Evolutionary conservation across 257 asterid species (phyloP), one percentile per base, ranked within the genome.

Genomic region (Solanum chaucha): DNA sequence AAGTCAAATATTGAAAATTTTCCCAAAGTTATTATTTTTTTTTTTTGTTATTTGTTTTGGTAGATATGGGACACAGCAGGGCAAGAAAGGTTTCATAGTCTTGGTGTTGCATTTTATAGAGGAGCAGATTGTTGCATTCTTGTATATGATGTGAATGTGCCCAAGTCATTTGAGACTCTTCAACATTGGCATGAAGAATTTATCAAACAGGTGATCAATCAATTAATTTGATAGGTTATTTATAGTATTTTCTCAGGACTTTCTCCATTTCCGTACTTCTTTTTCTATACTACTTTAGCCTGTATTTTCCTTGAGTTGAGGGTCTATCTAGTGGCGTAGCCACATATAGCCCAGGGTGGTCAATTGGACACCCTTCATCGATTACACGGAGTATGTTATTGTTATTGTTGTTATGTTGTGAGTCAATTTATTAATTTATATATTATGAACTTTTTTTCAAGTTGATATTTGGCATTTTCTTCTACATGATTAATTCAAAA

Each of bases 11-110:
- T 36, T 30, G 14, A 10, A 30, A 17, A 15, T 67, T 67, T 67
- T 67, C 17, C 34, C 74, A 3, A 68, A 68, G 38, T 28, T 68
- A 3, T 30, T 30, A 28, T 1, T 22, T 1, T 10, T 10, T 2
- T 64, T 13, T 41, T 38, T 10, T 13, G 12, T 13, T 13, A 26
- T 6, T 32, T 83, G 7, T 10, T 36, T 83, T 38, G 34, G 61
- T 89, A 96, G 98, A 92, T 96, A 89, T 96, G 99, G 99, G 98
- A 95, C 86, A 96, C 98, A 26, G 99, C 99, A 3, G 99, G 99
- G 73, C 98, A 96, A 89, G 98, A 96, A 80, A 90, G 98, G 85
- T 96, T 96, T 87, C 96, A 93, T 71, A 93, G 99, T 89, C 92
- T 96, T 22, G 95, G 98, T 5, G 96, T 92, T 36, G 97, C 98